Base-by-base conservation (phyloP, 345 rosid genomes). In the Boechera retrofracta region DNA sequence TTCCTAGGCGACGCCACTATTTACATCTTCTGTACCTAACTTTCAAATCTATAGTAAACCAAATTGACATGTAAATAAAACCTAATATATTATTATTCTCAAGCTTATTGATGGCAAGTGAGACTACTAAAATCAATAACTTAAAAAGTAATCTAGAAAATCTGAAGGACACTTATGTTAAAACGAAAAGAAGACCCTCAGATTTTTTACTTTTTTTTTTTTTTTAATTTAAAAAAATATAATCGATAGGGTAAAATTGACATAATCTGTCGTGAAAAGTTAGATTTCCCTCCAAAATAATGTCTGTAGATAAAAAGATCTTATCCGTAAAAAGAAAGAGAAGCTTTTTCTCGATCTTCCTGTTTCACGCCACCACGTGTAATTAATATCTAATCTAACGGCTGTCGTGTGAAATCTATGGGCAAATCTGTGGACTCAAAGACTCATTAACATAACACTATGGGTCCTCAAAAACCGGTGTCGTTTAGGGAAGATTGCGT, bases 331-430 rank as follows among this genome's bases (percentile, higher is more conserved):
- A 55, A 35, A 6, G 7, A 68, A 61, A 69, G 6, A 29, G 3
- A 31, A 36, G 38, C 53, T 63, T 62, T 41, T 72, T 72, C 16
- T 45, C 10, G 61, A 58, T 64, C 39, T 60, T 65, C 8, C 4
- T 0, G 2, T 60, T 48, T 13, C 0, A 36, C 16, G 33, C 58
- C 82, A 80, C 79, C 82, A 80, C 79, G 86, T 78, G 80, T 78
- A 13, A 0, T 35, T 15, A 57, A 48, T 70, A 57, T 83, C 66
- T 71, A 71, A 59, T 78, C 81, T 8, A 72, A 78, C 81, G 81
- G 81, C 38, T 49, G 0, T 3, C 1, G 2, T 7, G 26, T 11
- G 47, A 58, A 72, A 31, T 49, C 44, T 57, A 47, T 70, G 51
- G 67, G 39, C 42, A 77, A 77, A 71, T 38, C 71, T 47, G 60